phyloP scores from a whole-genome alignment of 768 basidiomycete genomes.

The Exidia glandulosa region DNA sequence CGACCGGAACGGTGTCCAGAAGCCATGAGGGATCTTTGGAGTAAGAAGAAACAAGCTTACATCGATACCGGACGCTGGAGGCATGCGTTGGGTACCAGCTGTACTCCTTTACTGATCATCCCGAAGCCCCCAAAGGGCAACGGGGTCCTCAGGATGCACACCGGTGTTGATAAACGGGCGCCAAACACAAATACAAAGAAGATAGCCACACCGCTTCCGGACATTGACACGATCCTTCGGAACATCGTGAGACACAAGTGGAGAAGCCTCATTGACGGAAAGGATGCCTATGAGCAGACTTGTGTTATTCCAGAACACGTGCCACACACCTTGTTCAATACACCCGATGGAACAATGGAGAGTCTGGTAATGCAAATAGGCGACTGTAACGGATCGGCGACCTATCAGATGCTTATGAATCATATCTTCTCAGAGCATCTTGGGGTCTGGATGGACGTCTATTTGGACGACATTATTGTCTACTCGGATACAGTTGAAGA shows the following conservation, averaged over 20 bases:
- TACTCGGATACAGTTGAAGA: conserved; percentile 20
- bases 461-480: conserved; percentile 26
- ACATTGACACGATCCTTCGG: conserved; percentile 2
- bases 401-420: conserved; percentile 34
- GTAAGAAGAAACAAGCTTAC: conserved; percentile 14
- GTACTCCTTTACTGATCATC: conserved; percentile 5
- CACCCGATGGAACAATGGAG: conserved; percentile 33
- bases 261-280: not conserved
- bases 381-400: conserved; percentile 24
- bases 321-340: conserved; percentile 17
- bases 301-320: conserved; percentile 2
- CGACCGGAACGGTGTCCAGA: conserved; percentile 22
- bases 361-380: conserved; percentile 28
- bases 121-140: not conserved
- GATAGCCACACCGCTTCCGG: conserved; percentile 1
- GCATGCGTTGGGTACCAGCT: not conserved
- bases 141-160: not conserved
- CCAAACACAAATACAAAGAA: conserved; percentile 2
- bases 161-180: conserved; percentile 2
- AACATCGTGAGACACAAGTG: not conserved
- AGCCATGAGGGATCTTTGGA: conserved; percentile 19
- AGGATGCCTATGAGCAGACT: conserved; percentile 13
- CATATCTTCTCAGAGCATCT: conserved; percentile 21
- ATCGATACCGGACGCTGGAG: conserved; percentile 4
- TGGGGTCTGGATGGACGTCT: conserved; percentile 23